These are phyloP conservation scores for Hanseniaspora valbyensis DNA, from an alignment of 805 yeast species.

Conservation along the genomic window DNA sequence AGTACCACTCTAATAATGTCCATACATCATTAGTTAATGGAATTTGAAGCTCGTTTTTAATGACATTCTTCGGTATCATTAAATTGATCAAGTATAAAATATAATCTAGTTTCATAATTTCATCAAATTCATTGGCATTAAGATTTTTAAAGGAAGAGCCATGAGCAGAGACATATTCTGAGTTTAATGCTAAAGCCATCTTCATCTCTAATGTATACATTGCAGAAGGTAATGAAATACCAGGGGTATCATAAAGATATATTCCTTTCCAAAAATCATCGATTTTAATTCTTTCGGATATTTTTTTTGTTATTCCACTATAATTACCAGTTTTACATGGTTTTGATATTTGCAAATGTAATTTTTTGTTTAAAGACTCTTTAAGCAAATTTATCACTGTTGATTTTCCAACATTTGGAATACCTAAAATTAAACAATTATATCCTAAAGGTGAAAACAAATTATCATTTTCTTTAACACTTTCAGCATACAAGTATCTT, in stretches of 20 bases:
- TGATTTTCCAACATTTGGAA: conserved; percentile 98
- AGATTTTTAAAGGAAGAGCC: conserved; percentile 5
- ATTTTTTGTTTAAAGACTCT: conserved; percentile 24
- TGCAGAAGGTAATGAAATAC: conserved; percentile 60
- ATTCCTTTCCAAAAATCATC: conserved; percentile 47
- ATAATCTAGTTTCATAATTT: conserved; percentile 38
- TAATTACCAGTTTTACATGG: conserved; percentile 78
- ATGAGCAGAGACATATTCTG: conserved; percentile 11
- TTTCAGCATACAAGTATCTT: conserved; percentile 29
- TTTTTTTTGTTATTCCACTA: conserved; percentile 80
- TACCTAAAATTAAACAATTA: conserved; percentile 67
- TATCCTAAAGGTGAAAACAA: conserved; percentile 66
- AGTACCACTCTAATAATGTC: conserved; percentile 11
- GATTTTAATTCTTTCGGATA: conserved; percentile 65
- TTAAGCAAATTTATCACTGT: conserved; percentile 70
- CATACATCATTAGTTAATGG: conserved; percentile 11
- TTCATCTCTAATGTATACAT: conserved; percentile 10
- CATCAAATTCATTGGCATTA: conserved; percentile 1
- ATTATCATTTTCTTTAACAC: conserved; percentile 38
- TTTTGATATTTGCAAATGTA: conserved; percentile 29
- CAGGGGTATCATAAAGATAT: conserved; percentile 80
- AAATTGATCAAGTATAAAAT: conserved; percentile 55
- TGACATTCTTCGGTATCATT: conserved; percentile 30
- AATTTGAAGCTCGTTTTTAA: conserved; percentile 33
- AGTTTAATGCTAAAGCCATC: conserved; percentile 13